These are phyloP conservation scores for Lithospermum erythrorhizon DNA, from an alignment of 257 asterid genomes.

Conservation along the genomic window DNA sequence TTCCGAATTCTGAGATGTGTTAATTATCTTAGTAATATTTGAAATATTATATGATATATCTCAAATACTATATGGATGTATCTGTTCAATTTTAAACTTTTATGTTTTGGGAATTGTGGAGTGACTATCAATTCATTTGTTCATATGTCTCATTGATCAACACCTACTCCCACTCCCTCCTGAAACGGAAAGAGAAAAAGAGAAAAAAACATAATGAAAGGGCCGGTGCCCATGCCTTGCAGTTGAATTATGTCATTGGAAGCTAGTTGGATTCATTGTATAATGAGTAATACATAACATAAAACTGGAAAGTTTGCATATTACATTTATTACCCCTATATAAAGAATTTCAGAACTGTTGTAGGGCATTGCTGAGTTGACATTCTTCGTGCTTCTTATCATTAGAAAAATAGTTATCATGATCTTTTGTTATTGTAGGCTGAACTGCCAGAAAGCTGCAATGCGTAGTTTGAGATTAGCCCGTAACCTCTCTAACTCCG, in stretches of 20 bases:
- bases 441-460: constrained; percentile 46
- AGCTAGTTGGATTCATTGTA: too few relatives aligned
- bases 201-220: too few relatives aligned
- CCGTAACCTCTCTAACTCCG: constrained; percentile 28
- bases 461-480: constrained; percentile 44
- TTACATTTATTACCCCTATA: too few relatives aligned
- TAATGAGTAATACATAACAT: too few relatives aligned
- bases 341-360: too few relatives aligned
- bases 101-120: background rate
- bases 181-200: too few relatives aligned
- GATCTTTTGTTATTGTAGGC: constrained; percentile 17
- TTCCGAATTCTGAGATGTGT: background rate
- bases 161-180: too few relatives aligned
- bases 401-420: background rate
- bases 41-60: too few relatives aligned
- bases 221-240: too few relatives aligned
- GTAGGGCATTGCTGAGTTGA: background rate
- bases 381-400: background rate
- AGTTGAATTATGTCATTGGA: too few relatives aligned
- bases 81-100: background rate
- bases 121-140: background rate
- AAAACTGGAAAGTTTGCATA: too few relatives aligned
- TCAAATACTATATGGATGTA: background rate
- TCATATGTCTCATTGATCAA: too few relatives aligned
- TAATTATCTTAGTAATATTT: background rate